Percentiles rank a stretch among this genome's conserved stretches.
Evolutionary conservation across 2,329 filamentous ascomycete species (phyloP).

Genomic region (Fusarium annulatum): DNA sequence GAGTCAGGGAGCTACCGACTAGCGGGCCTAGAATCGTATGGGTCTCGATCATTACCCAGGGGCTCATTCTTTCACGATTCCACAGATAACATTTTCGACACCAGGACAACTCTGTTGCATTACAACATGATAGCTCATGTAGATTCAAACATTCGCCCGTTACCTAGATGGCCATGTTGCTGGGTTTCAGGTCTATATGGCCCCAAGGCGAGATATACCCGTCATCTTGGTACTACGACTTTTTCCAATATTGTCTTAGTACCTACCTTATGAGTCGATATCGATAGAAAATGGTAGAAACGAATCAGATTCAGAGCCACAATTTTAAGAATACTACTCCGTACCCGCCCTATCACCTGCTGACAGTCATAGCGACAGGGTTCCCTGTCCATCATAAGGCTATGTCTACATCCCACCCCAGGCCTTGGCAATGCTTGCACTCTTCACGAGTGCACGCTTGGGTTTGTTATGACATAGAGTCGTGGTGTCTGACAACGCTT

Average conservation of each 20-base stretch:
- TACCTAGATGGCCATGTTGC: not conserved
- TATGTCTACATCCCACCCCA: conserved; percentile 35
- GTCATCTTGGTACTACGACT: not conserved
- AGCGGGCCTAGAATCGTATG: conserved; percentile 5
- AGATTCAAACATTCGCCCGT: not conserved
- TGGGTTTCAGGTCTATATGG: not conserved
- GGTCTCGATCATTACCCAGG: conserved; percentile 7
- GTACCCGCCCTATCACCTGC: conserved; percentile 11
- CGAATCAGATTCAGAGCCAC: conserved; percentile 2
- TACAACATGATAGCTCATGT: not conserved
- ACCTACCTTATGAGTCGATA: not conserved
- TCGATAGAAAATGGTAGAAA: conserved; percentile 5
- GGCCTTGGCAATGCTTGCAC: conserved; percentile 38
- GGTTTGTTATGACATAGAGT: not conserved
- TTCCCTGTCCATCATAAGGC: conserved; percentile 40
- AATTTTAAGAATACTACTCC: not conserved
- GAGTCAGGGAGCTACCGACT: conserved; percentile 9
- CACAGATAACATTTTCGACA: not conserved
- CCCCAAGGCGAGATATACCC: not conserved
- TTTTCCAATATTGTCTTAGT: not conserved
- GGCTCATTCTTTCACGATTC: not conserved
- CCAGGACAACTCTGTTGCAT: not conserved
- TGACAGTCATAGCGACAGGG: conserved; percentile 29
- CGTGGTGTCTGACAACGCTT: not conserved
- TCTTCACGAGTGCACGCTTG: conserved; percentile 2